Base-by-base conservation (phyloP, 2,329 filamentous ascomycete species). In the Penicillium sp. region DNA sequence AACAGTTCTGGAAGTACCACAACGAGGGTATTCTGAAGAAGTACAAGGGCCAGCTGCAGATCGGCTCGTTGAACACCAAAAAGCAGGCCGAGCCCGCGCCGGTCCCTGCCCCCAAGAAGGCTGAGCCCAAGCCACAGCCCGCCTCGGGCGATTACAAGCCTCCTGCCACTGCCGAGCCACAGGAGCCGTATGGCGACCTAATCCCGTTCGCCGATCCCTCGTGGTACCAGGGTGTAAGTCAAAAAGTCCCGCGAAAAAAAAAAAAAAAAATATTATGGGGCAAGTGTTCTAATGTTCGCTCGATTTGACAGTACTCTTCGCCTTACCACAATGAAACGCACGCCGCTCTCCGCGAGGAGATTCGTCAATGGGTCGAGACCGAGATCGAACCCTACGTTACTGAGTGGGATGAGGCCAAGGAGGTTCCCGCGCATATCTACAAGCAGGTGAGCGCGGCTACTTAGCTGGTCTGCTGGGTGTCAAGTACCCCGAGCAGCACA, bases 241-340 rank as follows among this genome's bases (percentile, higher is more conserved):
- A 2, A 11, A 28, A n/a, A n/a, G n/a, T n/a, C 13, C n/a, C 40
- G 47, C 44, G 11, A 1, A 1, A 3, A 16, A 34, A 35, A 1
- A 1, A 3, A 20, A 34, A 35, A 14, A 14, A 13, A 27, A 10
- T 27, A 0, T 27, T 2, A 2, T 11, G 3, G 24, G 24, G 26
- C 14, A 35, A 22, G 11, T 20, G 20, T n/a, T n/a, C 29, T 41
- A 29, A 41, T 22, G 6, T 24, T n/a, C 9, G 22, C 16, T 11
- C n/a, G 13, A 14, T 54, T 44, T 24, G 22, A 47, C 34, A 94
- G 87, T 95, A 95, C 72, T 87, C 95, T 74, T 95, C 91, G 1
- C 89, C 91, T 23, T 97, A 96, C 79, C 95, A 86, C 79, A 96
- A 96, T 73, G 85, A 95, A 71, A 84, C 88, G 4, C 93, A 98